phyloP scores from a whole-genome alignment of 2,329 filamentous ascomycete species.

The Sclerotinia glacialis region DNA sequence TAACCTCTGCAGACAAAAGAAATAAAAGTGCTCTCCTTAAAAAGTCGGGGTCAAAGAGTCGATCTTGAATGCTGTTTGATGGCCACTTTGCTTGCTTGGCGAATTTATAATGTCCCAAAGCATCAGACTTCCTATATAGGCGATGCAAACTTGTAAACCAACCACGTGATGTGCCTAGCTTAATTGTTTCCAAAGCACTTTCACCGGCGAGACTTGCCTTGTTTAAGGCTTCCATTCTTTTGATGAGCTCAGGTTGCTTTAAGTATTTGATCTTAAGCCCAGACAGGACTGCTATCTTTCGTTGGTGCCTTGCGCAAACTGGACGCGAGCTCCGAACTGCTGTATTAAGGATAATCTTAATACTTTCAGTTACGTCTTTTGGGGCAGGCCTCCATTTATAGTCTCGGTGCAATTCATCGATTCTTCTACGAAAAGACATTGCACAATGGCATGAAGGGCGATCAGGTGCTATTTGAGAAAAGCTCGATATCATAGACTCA shows the following conservation, averaged over 20 bases:
- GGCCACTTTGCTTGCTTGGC: not conserved
- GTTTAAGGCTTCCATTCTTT: not conserved
- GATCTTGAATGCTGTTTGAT: not conserved
- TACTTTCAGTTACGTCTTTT: not conserved
- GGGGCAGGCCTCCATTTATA: not conserved
- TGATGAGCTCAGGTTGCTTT: not conserved
- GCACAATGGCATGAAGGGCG: not conserved
- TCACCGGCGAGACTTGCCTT: not conserved
- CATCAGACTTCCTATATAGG: not conserved
- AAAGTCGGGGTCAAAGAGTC: not conserved
- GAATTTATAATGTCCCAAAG: conserved; percentile 9
- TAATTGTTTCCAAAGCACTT: not conserved
- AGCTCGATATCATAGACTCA: not conserved
- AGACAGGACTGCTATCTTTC: not conserved
- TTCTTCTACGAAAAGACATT: not conserved
- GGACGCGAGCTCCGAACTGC: not conserved
- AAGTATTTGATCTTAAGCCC: not conserved
- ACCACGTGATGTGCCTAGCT: not conserved
- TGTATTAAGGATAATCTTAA: not conserved
- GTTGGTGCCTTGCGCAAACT: not conserved
- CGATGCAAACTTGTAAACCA: not conserved
- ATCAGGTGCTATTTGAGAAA: not conserved
- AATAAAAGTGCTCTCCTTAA: not conserved
- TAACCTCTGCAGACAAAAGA: not conserved
- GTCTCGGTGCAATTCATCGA: not conserved